Conservation (phyloP, 2,329 filamentous ascomycete species). For the Fusarium concolor region DNA sequence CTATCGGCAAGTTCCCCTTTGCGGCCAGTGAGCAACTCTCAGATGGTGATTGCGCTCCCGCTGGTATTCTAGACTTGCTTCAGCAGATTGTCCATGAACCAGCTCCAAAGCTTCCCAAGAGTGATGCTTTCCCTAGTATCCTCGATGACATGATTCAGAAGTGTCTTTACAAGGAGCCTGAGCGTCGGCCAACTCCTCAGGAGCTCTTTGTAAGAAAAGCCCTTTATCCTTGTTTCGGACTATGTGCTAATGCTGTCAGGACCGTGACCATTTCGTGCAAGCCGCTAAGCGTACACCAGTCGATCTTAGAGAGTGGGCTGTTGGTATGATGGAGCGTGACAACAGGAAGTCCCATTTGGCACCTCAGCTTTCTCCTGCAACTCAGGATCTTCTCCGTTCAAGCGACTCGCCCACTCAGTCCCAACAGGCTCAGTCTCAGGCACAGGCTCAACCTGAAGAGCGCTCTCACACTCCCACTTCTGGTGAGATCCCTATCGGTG, state of each 20-base stretch:
- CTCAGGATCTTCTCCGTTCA: constrained; percentile 78
- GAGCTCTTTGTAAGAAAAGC: constrained; percentile 82
- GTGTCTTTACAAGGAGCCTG: constrained; percentile 90
- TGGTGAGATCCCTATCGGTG: constrained; percentile 76
- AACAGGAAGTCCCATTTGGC: constrained; percentile 95
- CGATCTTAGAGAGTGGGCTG: constrained; percentile 91
- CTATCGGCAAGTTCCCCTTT: constrained; percentile 97
- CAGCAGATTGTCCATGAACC: constrained; percentile 98
- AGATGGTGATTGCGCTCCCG: constrained; percentile 84
- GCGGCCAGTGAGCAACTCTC: constrained; percentile 76
- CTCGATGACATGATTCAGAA: constrained; percentile 97
- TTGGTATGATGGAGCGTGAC: constrained; percentile 92
- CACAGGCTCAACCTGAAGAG: constrained; percentile 55
- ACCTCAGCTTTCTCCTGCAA: constrained; percentile 81
- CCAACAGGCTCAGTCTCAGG: constrained; percentile 56
- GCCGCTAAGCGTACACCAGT: constrained; percentile 97
- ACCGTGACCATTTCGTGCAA: constrained; percentile 93
- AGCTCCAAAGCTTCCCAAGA: constrained; percentile 92
- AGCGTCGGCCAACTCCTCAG: constrained; percentile 89
- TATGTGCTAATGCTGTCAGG: constrained; percentile 62
- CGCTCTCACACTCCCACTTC: constrained; percentile 73
- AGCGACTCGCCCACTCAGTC: constrained; percentile 67
- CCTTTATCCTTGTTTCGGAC: neutral
- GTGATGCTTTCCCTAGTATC: constrained; percentile 94
- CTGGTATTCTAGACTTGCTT: constrained; percentile 93